These are phyloP conservation scores for Mucor lusitanicus DNA, from an alignment of 371 early-diverging fungal genomes.

Conservation along the genomic window DNA sequence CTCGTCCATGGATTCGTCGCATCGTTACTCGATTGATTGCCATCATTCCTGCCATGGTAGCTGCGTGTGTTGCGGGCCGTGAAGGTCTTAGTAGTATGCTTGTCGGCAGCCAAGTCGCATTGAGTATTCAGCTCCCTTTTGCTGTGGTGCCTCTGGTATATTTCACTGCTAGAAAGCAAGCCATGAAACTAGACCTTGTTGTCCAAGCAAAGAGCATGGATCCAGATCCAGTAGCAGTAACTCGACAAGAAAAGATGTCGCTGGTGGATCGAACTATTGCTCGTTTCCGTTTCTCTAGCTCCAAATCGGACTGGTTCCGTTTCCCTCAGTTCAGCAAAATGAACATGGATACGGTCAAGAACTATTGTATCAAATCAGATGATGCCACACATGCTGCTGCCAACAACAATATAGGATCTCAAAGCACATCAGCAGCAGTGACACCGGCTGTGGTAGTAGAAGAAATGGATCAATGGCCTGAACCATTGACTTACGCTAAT, in stretches of 20 bases:
- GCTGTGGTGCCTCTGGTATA: slow-evolving; percentile 77
- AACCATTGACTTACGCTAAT: slow-evolving; percentile 37
- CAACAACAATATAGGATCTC: not conserved
- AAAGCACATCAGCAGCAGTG: not conserved
- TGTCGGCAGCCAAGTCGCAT: slow-evolving; percentile 76
- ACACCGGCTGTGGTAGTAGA: not conserved
- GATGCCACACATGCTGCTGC: not conserved
- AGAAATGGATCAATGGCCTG: slow-evolving; percentile 17
- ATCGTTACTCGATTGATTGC: slow-evolving; percentile 71
- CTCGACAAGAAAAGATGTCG: slow-evolving; percentile 15
- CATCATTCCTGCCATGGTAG: slow-evolving; percentile 76
- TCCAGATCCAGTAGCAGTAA: not conserved
- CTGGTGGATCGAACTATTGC: slow-evolving; percentile 21
- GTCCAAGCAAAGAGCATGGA: slow-evolving; percentile 16
- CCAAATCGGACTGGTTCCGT: slow-evolving; percentile 17
- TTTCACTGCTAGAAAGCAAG: slow-evolving; percentile 59
- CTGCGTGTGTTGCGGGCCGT: slow-evolving; percentile 67
- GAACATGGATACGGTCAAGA: slow-evolving; percentile 8
- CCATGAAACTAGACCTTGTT: slow-evolving; percentile 53
- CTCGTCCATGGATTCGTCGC: slow-evolving; percentile 72
- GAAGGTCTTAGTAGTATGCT: slow-evolving; percentile 66
- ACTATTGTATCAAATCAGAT: slow-evolving; percentile 11
- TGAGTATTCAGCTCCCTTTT: slow-evolving; percentile 80
- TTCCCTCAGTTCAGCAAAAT: slow-evolving; percentile 27
- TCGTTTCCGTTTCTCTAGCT: slow-evolving; percentile 14